Base-by-base conservation (phyloP, 208 protist genomes). In the Leptomonas pyrrhocoris region DNA sequence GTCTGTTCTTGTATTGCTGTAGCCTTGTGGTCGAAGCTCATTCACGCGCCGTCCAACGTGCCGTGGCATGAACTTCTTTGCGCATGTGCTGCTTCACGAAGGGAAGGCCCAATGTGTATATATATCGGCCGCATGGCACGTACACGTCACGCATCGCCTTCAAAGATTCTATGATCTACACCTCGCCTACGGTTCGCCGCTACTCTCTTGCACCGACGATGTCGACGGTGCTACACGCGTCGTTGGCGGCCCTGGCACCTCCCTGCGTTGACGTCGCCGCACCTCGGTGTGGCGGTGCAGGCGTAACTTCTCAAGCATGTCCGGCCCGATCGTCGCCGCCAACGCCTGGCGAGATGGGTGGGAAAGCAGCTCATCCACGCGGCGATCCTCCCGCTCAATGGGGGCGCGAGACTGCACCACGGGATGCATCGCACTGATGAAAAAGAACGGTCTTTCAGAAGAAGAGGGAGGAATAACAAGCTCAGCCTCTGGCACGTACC, bases 261-360 rank as follows among this genome's bases (percentile, higher is more conserved):
- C 55, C 34, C 48, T 57, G 48, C 38, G 65, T 45, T 46, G 65
- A n/a, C 59, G 49, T 12, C 42, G 36, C 27, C 13, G 40, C 30
- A 21, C 6, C 30, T 48, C 38, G 31, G n/a, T 15, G 30, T n/a
- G 51, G 16, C 59, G 58, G 48, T 51, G 55, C 42, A 77, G 19
- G 28, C 61, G 74, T 25, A 81, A 45, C 34, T 64, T 45, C 25
- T 72, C 69, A 0, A 75, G 23, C 8, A 76, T 48, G 25, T 77
- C 71, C 21, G 54, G 57, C 4, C 71, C 71, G 16, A 77, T 77
- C 4, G 48, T 48, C 4, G 62, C 31, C 15, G 8, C 42, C 38
- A 77, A 56, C n/a, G 62, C 27, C 19, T 54, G 46, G 19, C 63
- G 56, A 21, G 63, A 64, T 23, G 57, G 56, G 3, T 45, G 16